A percentile compares a stretch with the other conserved stretches of the same genome.
phyloP scores from a whole-genome alignment of 257 asterid genomes.

The Solanum tarapatanum region DNA sequence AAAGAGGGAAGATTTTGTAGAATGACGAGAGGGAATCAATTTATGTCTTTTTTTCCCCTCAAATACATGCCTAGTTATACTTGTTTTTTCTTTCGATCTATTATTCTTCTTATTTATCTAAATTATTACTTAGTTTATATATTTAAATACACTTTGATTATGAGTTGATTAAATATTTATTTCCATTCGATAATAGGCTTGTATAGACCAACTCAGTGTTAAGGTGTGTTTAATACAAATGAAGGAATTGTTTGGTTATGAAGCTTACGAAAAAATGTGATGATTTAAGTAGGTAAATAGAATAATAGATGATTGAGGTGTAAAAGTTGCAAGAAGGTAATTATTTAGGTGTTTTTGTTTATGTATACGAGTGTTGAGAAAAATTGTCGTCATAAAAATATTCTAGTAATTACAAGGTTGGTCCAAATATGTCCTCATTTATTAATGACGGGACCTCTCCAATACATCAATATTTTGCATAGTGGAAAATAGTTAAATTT shows the following conservation, averaged over 20 bases:
- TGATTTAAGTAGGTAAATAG: too few species aligned
- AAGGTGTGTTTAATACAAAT: background rate
- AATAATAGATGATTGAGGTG: background rate
- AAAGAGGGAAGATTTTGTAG: background rate
- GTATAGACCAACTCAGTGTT: rapidly evolving
- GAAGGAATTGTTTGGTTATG: background rate
- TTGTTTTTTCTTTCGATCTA: too few species aligned
- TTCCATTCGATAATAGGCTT: rapidly evolving
- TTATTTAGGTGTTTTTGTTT: background rate
- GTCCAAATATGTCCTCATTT: too few species aligned
- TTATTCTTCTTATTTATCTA: too few species aligned
- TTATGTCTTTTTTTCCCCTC: background rate
- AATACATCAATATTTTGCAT: too few species aligned
- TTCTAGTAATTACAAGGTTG: too few species aligned
- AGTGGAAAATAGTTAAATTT: too few species aligned
- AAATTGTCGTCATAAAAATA: too few species aligned
- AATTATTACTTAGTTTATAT: background rate
- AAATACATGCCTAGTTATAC: background rate
- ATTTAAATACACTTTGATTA: background rate
- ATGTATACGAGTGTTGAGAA: background rate
- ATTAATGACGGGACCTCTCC: too few species aligned
- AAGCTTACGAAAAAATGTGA: too few species aligned
- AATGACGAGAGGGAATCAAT: background rate
- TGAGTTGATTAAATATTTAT: background rate
- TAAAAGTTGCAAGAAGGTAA: background rate